phyloP scores from a whole-genome alignment of 2,329 filamentous ascomycete genomes.

The Cladosporium cucumerinum region DNA sequence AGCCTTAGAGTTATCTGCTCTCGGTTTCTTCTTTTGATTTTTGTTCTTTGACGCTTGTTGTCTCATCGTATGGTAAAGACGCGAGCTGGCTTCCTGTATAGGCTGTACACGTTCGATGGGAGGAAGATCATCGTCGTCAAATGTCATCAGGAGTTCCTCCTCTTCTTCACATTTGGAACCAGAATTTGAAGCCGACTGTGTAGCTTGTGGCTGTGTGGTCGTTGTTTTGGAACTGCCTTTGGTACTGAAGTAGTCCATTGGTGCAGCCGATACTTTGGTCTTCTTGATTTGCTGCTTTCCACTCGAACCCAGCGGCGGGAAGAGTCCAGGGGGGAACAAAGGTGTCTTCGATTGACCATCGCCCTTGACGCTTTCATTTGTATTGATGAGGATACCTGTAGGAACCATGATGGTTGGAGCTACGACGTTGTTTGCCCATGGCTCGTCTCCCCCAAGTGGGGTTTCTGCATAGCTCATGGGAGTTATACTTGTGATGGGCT shows the following conservation, averaged over 20 bases:
- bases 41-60: conserved; percentile 14
- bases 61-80: conserved; percentile 2
- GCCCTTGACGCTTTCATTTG: not conserved
- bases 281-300: not conserved
- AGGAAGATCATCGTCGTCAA: not conserved
- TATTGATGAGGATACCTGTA: conserved; percentile 16
- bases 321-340: not conserved
- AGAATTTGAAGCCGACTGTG: not conserved
- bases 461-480: conserved; percentile 12
- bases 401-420: not conserved
- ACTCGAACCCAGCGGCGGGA: not conserved
- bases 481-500: not conserved
- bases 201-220: not conserved
- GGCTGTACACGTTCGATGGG: conserved; percentile 1
- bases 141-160: not conserved
- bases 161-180: not conserved
- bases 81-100: not conserved
- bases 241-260: not conserved
- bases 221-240: not conserved
- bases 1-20: not conserved
- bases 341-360: not conserved
- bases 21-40: conserved; percentile 12
- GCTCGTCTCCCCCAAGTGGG: conserved; percentile 5
- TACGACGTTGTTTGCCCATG: conserved; percentile 19
- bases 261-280: not conserved